A percentile compares a stretch with the other conserved stretches of the same genome.
Evolutionary conservation across 805 yeast genomes (phyloP).

Genomic region (Kazachstania viticola): DNA sequence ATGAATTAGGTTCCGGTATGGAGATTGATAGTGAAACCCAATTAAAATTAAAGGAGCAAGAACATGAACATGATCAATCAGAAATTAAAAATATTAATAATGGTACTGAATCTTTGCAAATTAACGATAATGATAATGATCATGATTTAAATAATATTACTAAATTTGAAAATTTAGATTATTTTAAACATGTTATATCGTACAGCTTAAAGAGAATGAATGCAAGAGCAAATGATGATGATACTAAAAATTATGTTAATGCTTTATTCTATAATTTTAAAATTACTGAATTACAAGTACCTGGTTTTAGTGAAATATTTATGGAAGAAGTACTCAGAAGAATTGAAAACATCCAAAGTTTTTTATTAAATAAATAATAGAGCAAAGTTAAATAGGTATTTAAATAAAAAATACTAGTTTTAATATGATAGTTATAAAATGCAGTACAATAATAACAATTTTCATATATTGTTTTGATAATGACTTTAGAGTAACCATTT

Average conservation of each 20-base stretch:
- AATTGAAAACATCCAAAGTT: constrained; percentile 21
- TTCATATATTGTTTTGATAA: too few species aligned
- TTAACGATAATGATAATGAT: too few species aligned
- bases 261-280: constrained; percentile 31
- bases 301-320: constrained; percentile 57
- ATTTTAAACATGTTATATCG: constrained; percentile 32
- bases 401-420: too few species aligned
- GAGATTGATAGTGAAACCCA: constrained; percentile 11
- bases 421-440: too few species aligned
- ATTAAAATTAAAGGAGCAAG: neutral
- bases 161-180: constrained; percentile 23
- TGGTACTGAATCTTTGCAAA: too few species aligned
- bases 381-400: too few species aligned
- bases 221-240: constrained; percentile 39
- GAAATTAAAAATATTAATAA: neutral
- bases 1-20: constrained; percentile 14
- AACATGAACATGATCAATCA: neutral
- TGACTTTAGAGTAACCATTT: too few species aligned
- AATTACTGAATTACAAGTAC: constrained; percentile 38
- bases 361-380: constrained; percentile 6
- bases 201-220: constrained; percentile 38
- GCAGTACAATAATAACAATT: too few species aligned
- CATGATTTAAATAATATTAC: constrained; percentile 6
- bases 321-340: constrained; percentile 47
- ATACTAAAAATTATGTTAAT: constrained; percentile 37